Percentiles rank a stretch among this genome's conserved stretches.
Conservation (phyloP, 75 land plant species). For the Azolla pinnata region DNA sequence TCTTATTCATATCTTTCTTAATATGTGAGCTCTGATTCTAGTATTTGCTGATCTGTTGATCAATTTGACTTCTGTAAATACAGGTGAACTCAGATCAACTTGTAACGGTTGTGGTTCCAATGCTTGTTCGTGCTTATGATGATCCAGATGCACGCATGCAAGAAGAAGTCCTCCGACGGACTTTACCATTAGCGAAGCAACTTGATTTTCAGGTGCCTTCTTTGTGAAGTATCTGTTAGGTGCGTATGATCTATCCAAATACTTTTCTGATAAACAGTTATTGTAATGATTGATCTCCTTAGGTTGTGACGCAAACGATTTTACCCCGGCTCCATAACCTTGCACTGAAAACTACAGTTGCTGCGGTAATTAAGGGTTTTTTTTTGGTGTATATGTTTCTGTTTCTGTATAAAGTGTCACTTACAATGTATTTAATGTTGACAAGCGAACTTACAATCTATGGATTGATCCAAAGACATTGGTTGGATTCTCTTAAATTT, state of each 20-base stretch:
- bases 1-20: not conserved
- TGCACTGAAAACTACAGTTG: slow-evolving; percentile 94
- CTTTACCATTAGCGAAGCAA: slow-evolving; percentile 62
- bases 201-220: slow-evolving; percentile 69
- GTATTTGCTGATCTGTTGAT: not conserved
- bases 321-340: slow-evolving; percentile 90
- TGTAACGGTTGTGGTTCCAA: slow-evolving; percentile 60
- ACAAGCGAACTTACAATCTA: too few relatives aligned
- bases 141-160: slow-evolving; percentile 91
- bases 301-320: slow-evolving; percentile 86
- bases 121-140: slow-evolving; percentile 94
- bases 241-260: too few relatives aligned
- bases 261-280: too few relatives aligned
- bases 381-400: too few relatives aligned
- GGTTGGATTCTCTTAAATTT: not conserved
- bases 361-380: slow-evolving; percentile 97
- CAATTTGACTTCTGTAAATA: slow-evolving; percentile 3
- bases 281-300: too few relatives aligned
- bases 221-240: too few relatives aligned
- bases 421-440: too few relatives aligned
- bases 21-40: not conserved
- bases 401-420: too few relatives aligned
- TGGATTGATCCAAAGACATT: not conserved
- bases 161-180: slow-evolving; percentile 83
- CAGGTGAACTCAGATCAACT: slow-evolving; percentile 75